A percentile compares a stretch with the other conserved stretches of the same genome.
phyloP scores from a whole-genome alignment of 305 asterid species.

The Ajuga reptans region DNA sequence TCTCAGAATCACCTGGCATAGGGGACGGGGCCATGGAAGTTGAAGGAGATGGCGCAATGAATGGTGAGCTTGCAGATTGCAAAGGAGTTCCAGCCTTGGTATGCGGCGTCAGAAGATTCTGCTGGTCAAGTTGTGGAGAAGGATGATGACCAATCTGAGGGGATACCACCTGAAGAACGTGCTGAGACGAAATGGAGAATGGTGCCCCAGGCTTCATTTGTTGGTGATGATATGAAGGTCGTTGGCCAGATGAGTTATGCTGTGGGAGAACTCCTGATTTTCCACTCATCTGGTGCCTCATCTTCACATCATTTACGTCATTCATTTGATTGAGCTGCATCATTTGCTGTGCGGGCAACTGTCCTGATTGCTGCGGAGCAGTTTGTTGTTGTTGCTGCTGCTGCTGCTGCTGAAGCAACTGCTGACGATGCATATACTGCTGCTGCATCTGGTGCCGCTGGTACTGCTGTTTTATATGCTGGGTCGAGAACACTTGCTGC shows the following conservation, averaged over 20 bases:
- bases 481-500: constrained; percentile 61
- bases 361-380: constrained; percentile 56
- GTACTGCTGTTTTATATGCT: constrained; percentile 66
- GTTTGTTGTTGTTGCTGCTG: constrained; percentile 40
- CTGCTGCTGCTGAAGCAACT: constrained; percentile 46
- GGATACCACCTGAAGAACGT: constrained; percentile 57
- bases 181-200: constrained; percentile 71
- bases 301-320: constrained; percentile 71
- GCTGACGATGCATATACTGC: constrained; percentile 51
- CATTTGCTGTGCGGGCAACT: constrained; percentile 57
- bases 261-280: constrained; percentile 73
- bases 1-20: constrained; percentile 80
- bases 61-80: constrained; percentile 81
- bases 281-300: constrained; percentile 75
- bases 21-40: constrained; percentile 91
- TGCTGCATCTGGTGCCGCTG: constrained; percentile 74
- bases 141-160: constrained; percentile 69
- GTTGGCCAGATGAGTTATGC: constrained; percentile 57
- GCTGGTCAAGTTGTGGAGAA: constrained; percentile 80
- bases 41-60: constrained; percentile 79
- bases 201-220: constrained; percentile 57
- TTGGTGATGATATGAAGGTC: constrained; percentile 55
- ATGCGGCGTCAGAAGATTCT: constrained; percentile 47
- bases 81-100: constrained; percentile 76
- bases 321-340: constrained; percentile 65